These are phyloP conservation scores for Fusarium drepaniforme DNA, from an alignment of 2,329 filamentous ascomycete genomes.

Conservation along the genomic window DNA sequence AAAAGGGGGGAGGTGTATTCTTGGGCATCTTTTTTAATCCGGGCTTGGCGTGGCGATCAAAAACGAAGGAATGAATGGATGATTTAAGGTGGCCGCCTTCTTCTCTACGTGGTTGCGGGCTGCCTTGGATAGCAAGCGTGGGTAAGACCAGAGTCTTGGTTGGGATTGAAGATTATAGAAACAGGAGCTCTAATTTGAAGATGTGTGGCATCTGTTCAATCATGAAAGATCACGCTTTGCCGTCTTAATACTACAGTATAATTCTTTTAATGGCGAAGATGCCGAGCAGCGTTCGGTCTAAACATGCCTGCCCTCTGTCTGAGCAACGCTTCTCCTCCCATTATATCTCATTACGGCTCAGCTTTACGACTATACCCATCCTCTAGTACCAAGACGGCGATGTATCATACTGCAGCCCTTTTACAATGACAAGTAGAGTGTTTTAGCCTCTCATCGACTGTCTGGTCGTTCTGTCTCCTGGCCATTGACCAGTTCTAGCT, in stretches of 20 bases:
- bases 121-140: conserved; percentile 16
- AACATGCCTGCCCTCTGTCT: not conserved
- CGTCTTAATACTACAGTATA: not conserved
- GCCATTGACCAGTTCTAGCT: not conserved
- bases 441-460: not conserved
- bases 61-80: conserved; percentile 25
- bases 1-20: conserved; percentile 20
- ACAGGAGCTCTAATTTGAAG: not conserved
- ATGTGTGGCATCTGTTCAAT: not conserved
- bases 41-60: conserved; percentile 29
- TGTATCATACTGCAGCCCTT: not conserved
- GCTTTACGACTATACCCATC: not conserved
- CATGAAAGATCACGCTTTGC: not conserved
- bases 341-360: not conserved
- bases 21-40: conserved; percentile 21
- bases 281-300: not conserved
- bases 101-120: conserved; percentile 1
- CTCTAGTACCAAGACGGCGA: not conserved
- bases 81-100: conserved; percentile 7
- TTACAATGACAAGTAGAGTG: not conserved
- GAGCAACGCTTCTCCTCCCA: not conserved
- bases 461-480: not conserved
- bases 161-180: conserved; percentile 10
- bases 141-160: conserved; percentile 2
- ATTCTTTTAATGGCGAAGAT: not conserved